Evolutionary conservation across 495 filamentous ascomycete species (phyloP), one percentile per base, ranked within the genome.

Genomic region (Xylaria acuta): DNA sequence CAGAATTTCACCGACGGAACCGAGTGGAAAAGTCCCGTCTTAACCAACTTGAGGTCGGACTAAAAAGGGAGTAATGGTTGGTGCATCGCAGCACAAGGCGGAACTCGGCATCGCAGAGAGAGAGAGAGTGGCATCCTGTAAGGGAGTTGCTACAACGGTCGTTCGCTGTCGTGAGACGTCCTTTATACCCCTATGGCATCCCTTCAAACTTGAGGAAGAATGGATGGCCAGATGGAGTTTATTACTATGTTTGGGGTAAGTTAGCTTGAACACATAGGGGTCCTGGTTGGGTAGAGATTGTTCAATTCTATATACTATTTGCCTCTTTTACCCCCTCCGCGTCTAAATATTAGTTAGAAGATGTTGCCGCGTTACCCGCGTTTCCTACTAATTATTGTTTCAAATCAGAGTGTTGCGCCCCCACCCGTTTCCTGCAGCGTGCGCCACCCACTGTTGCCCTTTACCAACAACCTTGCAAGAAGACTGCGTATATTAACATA

Each of bases 1-100:
- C 22, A 27, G 11, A n/a, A 14, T 20, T 34, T 32, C 45, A 7
- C 30, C 18, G 43, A 18, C 32, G n/a, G 32, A 38, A 40, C 25
- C 64, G 16, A 51, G 16, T 53, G 20, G 32, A 25, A 67, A 36
- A 43, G 14, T 8, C 40, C 40, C 20, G 40, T 25, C n/a, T 9
- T 47, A 20, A 47, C 40, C 41, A 38, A 20, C 38, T n/a, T n/a
- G n/a, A n/a, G n/a, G 40, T 32, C 22, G 7, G 40, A 32, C 25
- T 45, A 32, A 30, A 32, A 38, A 47, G 63, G 63, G 41, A 30
- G 27, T 16, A 9, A 11, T 30, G 11, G 43, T 34, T 67, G 64
- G 64, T 67, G 64, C 45, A 67, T 67, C 32, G 64, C 43, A 53
- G 41, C 64, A 67, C 64, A 67, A 38, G 45, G 47, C 64, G 64